A percentile compares a stretch with the other conserved stretches of the same genome.
Conservation (phyloP, 2,329 filamentous ascomycete genomes). For the Endothia cerciana region DNA sequence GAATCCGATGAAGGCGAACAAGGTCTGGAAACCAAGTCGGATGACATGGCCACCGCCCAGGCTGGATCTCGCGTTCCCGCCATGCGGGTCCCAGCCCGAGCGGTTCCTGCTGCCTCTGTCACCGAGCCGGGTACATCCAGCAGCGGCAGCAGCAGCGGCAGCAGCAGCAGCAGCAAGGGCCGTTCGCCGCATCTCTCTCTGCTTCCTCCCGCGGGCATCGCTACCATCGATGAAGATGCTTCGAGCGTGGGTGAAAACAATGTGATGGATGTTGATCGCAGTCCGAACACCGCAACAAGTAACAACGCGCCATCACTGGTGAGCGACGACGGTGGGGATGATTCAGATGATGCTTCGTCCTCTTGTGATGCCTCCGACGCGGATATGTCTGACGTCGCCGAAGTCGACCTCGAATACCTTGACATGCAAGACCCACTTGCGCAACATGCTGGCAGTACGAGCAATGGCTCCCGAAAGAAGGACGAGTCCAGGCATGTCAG, state of each 20-base stretch:
- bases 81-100: constrained; percentile 64
- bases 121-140: constrained; percentile 54
- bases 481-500: constrained; percentile 60
- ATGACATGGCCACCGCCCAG: constrained; percentile 28
- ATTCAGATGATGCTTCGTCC: constrained; percentile 68
- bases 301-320: constrained; percentile 80
- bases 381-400: constrained; percentile 59
- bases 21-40: constrained; percentile 33
- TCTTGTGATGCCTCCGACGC: constrained; percentile 58
- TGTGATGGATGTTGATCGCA: constrained; percentile 63
- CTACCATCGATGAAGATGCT: constrained; percentile 31
- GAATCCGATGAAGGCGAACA: constrained; percentile 58
- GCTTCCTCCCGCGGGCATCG: constrained; percentile 31
- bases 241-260: constrained; percentile 48
- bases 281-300: constrained; percentile 70
- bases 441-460: constrained; percentile 45
- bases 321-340: constrained; percentile 80
- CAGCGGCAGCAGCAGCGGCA: too few species aligned
- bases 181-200: constrained; percentile 45
- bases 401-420: constrained; percentile 63
- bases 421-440: constrained; percentile 44
- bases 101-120: constrained; percentile 55
- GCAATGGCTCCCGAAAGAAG: constrained; percentile 51
- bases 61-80: constrained; percentile 43
- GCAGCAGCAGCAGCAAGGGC: too few species aligned